Evolutionary conservation across 805 yeast species (phyloP).

Genomic region (Candida verbasci): DNA sequence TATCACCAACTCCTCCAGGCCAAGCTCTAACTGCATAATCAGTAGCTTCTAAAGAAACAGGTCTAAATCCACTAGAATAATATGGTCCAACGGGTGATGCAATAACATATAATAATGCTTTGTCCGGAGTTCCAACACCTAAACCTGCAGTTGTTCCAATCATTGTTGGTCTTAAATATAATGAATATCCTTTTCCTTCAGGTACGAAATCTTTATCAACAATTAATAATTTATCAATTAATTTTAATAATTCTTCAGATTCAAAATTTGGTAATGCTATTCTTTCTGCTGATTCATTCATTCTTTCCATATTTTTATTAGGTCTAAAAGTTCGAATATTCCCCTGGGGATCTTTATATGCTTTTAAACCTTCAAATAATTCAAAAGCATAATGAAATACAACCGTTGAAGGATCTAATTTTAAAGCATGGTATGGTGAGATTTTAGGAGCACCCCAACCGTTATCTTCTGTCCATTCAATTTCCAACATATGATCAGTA

Average conservation of each 20-base stretch:
- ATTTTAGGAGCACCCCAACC: slow-evolving; percentile 92
- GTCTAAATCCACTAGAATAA: slow-evolving; percentile 87
- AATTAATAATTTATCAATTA: slow-evolving; percentile 71
- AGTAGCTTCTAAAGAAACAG: slow-evolving; percentile 90
- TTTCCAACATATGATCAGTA: slow-evolving; percentile 84
- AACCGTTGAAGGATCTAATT: slow-evolving; percentile 83
- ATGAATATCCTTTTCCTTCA: slow-evolving; percentile 78
- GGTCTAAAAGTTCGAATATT: slow-evolving; percentile 82
- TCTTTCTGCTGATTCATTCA: slow-evolving; percentile 88
- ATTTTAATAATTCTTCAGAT: slow-evolving; percentile 65
- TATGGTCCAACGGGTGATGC: slow-evolving; percentile 97
- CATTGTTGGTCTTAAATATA: slow-evolving; percentile 91
- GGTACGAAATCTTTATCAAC: slow-evolving; percentile 80
- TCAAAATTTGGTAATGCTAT: slow-evolving; percentile 88
- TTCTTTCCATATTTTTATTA: slow-evolving; percentile 85
- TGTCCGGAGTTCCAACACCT: slow-evolving; percentile 81
- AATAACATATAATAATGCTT: slow-evolving; percentile 79
- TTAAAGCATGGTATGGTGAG: slow-evolving; percentile 73
- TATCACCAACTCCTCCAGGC: slow-evolving; percentile 99
- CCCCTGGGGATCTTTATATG: slow-evolving; percentile 63
- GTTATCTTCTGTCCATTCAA: slow-evolving; percentile 68
- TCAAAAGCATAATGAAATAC: slow-evolving; percentile 96
- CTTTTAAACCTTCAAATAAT: slow-evolving; percentile 94
- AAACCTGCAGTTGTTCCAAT: slow-evolving; percentile 88
- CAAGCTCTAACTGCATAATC: slow-evolving; percentile 96